A percentile compares a stretch with the other conserved stretches of the same genome.
These are phyloP conservation scores for Grosmannia serpens DNA, from an alignment of 2,329 filamentous ascomycete genomes.

Conservation along the genomic window DNA sequence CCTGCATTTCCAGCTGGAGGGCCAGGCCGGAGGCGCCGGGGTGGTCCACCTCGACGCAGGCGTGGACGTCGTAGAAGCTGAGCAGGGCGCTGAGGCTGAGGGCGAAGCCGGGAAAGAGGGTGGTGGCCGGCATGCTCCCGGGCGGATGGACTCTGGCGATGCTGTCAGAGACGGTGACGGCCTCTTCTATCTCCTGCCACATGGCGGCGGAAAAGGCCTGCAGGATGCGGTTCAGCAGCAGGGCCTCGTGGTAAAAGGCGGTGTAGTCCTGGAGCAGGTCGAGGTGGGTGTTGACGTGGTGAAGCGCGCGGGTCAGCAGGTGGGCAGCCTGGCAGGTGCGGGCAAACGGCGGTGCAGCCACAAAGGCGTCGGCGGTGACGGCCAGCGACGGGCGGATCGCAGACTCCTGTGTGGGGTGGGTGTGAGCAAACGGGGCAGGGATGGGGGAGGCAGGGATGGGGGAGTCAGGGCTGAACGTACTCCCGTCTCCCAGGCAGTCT, in stretches of 20 bases:
- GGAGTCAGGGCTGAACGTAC: not conserved
- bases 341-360: conserved; percentile 7
- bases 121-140: not conserved
- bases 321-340: conserved; percentile 11
- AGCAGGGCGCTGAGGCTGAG: conserved; percentile 8
- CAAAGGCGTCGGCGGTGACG: conserved; percentile 3
- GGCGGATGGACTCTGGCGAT: not conserved
- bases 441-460: too few relatives aligned
- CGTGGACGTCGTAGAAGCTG: conserved; percentile 8
- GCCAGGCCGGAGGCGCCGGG: conserved; percentile 1
- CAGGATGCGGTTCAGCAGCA: conserved; percentile 6
- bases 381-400: conserved; percentile 8
- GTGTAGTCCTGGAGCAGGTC: conserved; percentile 1
- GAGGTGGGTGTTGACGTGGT: conserved; percentile 6
- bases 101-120: conserved; percentile 4
- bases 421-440: not conserved
- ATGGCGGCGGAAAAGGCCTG: conserved; percentile 4
- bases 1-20: conserved; percentile 9
- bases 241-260: conserved; percentile 7
- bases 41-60: conserved; percentile 8
- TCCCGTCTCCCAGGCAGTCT: conserved; percentile 7
- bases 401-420: conserved; percentile 2
- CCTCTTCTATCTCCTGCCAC: conserved; percentile 4
- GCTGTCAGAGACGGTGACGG: not conserved
- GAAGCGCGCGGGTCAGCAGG: conserved; percentile 10